Conservation (phyloP, 169 alveolate genomes). For the Plasmodium billcollinsi region DNA sequence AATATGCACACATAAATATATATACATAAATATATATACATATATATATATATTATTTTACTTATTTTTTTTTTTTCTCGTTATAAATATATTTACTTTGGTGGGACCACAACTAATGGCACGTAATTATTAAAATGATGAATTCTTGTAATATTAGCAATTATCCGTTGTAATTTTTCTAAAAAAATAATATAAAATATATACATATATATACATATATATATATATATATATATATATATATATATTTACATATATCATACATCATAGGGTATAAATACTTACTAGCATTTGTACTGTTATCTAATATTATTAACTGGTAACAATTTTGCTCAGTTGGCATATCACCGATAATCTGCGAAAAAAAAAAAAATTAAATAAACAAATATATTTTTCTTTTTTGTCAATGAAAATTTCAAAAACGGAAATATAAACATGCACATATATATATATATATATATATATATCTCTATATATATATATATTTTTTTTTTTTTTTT, state of each 20-base stretch:
- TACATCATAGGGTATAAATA: background rate
- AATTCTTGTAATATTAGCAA: constrained; percentile 45
- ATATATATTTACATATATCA: background rate
- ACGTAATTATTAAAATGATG: constrained; percentile 53
- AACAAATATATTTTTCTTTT: too few relatives aligned
- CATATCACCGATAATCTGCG: constrained; percentile 49
- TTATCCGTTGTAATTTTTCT: constrained; percentile 68
- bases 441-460: background rate
- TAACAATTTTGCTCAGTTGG: constrained; percentile 61
- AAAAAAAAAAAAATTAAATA: constrained; percentile 9
- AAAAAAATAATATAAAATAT: background rate
- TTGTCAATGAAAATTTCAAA: too few relatives aligned
- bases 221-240: background rate
- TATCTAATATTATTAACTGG: constrained; percentile 40
- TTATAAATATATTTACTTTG: constrained; percentile 37
- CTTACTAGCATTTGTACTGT: constrained; percentile 37
- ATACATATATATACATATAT: background rate
- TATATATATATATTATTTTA: background rate
- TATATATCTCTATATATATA: background rate
- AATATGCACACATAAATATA: background rate
- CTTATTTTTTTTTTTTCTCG: background rate
- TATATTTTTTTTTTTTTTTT: background rate
- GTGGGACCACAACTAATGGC: constrained; percentile 65
- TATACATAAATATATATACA: background rate
- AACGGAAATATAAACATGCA: background rate